These are phyloP conservation scores for Elongisporangium prolatum DNA, from an alignment of 352 stramenopile species.

Conservation along the genomic window DNA sequence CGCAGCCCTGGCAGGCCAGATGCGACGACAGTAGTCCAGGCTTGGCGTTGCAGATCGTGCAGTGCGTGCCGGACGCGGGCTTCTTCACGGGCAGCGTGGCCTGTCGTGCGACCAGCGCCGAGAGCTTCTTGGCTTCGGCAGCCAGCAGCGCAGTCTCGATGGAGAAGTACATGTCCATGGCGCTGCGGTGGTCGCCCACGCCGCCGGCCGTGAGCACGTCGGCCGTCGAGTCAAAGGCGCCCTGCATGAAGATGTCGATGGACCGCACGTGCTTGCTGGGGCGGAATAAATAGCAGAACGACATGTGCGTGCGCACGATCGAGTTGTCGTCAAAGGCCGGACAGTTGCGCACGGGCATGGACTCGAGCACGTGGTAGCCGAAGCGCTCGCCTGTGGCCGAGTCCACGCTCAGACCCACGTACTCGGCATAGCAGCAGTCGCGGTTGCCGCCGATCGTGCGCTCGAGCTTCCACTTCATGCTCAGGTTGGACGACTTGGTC, in stretches of 20 bases:
- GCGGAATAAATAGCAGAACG: constrained; percentile 73
- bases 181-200: constrained; percentile 58
- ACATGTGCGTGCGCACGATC: constrained; percentile 64
- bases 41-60: constrained; percentile 63
- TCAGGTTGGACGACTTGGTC: constrained; percentile 49
- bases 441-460: constrained; percentile 68
- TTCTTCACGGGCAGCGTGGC: constrained; percentile 25
- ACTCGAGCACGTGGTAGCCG: constrained; percentile 65
- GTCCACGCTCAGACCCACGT: constrained; percentile 56
- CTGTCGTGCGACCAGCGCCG: constrained; percentile 46
- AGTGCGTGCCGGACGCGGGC: constrained; percentile 32
- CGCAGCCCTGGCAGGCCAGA: constrained; percentile 54
- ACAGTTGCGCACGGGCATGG: constrained; percentile 50
- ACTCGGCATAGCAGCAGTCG: constrained; percentile 67
- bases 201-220: constrained; percentile 58
- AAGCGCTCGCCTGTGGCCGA: constrained; percentile 40
- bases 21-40: constrained; percentile 47
- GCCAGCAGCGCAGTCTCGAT: constrained; percentile 34
- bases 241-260: constrained; percentile 69
- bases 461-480: constrained; percentile 71
- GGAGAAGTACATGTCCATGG: constrained; percentile 66
- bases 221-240: constrained; percentile 57
- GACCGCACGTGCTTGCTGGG: constrained; percentile 38
- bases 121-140: constrained; percentile 69
- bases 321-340: constrained; percentile 71